Conservation (phyloP, 1,284 basidiomycete genomes). For the Cryptococcus sp. region DNA sequence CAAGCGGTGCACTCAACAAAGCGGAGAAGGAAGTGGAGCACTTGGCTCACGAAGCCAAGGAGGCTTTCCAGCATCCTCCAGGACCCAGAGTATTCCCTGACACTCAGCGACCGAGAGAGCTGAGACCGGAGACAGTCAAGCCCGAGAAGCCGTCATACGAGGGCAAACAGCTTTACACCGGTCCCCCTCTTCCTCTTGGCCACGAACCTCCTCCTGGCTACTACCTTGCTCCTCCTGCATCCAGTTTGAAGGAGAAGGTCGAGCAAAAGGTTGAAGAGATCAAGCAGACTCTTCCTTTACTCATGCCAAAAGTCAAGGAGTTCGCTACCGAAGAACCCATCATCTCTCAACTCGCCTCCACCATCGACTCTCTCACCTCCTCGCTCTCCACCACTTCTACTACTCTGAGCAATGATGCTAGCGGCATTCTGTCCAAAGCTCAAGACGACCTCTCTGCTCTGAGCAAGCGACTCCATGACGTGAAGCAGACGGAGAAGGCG, state of each 20-base stretch:
- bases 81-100: slow-evolving; percentile 36
- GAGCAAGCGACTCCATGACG: slow-evolving; percentile 72
- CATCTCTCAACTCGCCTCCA: slow-evolving; percentile 85
- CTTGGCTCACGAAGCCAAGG: slow-evolving; percentile 29
- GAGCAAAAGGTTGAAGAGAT: slow-evolving; percentile 13
- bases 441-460: slow-evolving; percentile 82
- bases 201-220: slow-evolving; percentile 90
- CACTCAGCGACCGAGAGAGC: slow-evolving; percentile 44
- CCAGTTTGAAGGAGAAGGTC: slow-evolving; percentile 25
- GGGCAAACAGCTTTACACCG: slow-evolving; percentile 63
- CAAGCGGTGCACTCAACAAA: slow-evolving; percentile 17
- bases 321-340: slow-evolving; percentile 80
- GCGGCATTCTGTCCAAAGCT: slow-evolving; percentile 61
- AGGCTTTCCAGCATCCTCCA: slow-evolving; percentile 18
- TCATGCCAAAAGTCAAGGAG: slow-evolving; percentile 78
- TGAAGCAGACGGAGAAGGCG: slow-evolving; percentile 76
- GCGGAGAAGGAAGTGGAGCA: slow-evolving; percentile 25
- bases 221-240: slow-evolving; percentile 51
- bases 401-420: slow-evolving; percentile 63
- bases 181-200: slow-evolving; percentile 75
- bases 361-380: slow-evolving; percentile 87
- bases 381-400: slow-evolving; percentile 71
- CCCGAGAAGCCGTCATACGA: slow-evolving; percentile 40
- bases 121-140: slow-evolving; percentile 51
- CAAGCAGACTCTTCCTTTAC: slow-evolving; percentile 65